These are phyloP conservation scores for Trypanosoma scelopori DNA, from an alignment of 208 protist genomes.

Conservation along the genomic window DNA sequence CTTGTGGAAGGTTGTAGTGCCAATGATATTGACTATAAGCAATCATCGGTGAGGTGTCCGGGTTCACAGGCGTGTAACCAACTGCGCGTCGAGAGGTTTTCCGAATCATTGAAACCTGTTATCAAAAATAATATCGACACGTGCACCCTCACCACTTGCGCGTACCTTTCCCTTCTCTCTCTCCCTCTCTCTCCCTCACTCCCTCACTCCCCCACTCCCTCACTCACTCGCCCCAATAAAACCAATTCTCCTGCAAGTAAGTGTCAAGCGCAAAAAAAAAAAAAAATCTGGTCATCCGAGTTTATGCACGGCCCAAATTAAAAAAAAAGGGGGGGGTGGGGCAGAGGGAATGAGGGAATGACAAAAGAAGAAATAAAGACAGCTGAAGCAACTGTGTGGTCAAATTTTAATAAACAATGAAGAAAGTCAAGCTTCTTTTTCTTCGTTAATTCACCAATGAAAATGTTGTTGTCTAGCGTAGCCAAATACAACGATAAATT, in stretches of 20 bases:
- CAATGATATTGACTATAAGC: conserved; percentile 87
- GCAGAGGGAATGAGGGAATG: too few relatives aligned
- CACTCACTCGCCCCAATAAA: too few relatives aligned
- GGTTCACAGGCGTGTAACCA: conserved; percentile 84
- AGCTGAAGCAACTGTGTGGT: background rate
- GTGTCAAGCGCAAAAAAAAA: conserved; percentile 17
- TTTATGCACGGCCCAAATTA: conserved; percentile 3
- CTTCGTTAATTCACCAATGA: too few relatives aligned
- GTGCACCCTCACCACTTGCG: background rate
- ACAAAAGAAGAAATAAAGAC: conserved; percentile 11
- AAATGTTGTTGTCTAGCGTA: background rate
- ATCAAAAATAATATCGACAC: background rate
- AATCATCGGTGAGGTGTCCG: conserved; percentile 88
- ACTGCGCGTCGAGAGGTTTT: conserved; percentile 40
- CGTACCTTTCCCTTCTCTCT: too few relatives aligned
- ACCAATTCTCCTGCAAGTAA: too few relatives aligned
- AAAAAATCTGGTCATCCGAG: background rate
- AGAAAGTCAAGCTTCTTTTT: too few relatives aligned
- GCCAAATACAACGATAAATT: background rate
- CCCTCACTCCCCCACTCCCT: too few relatives aligned
- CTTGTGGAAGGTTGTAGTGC: conserved; percentile 90
- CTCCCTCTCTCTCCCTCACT: too few relatives aligned
- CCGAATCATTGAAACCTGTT: conserved; percentile 46
- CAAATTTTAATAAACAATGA: too few relatives aligned
- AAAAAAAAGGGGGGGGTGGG: too few relatives aligned